These are phyloP conservation scores for Suillus luteus DNA, from an alignment of 768 basidiomycete species.

Conservation along the genomic window DNA sequence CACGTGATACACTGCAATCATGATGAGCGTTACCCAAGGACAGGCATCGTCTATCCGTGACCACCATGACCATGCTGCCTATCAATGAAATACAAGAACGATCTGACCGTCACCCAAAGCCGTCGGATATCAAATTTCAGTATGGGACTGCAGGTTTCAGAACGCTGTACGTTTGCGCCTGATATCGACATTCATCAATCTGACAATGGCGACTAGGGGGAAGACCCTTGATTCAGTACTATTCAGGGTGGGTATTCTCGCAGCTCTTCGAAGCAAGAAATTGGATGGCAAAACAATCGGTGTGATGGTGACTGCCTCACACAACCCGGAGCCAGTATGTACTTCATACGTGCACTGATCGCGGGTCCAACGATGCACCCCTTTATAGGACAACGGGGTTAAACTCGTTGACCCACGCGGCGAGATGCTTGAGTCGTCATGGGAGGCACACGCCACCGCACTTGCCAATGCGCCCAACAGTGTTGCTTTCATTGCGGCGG, in stretches of 20 bases:
- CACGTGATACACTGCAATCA: slow-evolving; percentile 32
- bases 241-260: slow-evolving; percentile 90
- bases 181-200: slow-evolving; percentile 15
- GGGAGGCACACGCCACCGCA: slow-evolving; percentile 87
- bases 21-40: background rate
- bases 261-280: slow-evolving; percentile 87
- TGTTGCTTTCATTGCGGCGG: slow-evolving; percentile 65
- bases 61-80: slow-evolving; percentile 39
- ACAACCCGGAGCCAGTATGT: slow-evolving; percentile 92
- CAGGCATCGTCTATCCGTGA: background rate
- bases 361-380: slow-evolving; percentile 6
- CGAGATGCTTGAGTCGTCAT: slow-evolving; percentile 93
- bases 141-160: slow-evolving; percentile 97
- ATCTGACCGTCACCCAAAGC: slow-evolving; percentile 70
- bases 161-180: slow-evolving; percentile 63
- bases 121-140: slow-evolving; percentile 65
- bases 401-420: slow-evolving; percentile 97
- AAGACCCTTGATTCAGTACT: slow-evolving; percentile 83
- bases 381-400: slow-evolving; percentile 90
- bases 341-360: slow-evolving; percentile 7
- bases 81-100: slow-evolving; percentile 49
- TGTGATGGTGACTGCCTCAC: slow-evolving; percentile 99
- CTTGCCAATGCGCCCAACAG: slow-evolving; percentile 83
- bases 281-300: slow-evolving; percentile 92
- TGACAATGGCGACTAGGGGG: slow-evolving; percentile 46